Conservation (phyloP, 306 rosid species). For the Biancaea sappan region DNA sequence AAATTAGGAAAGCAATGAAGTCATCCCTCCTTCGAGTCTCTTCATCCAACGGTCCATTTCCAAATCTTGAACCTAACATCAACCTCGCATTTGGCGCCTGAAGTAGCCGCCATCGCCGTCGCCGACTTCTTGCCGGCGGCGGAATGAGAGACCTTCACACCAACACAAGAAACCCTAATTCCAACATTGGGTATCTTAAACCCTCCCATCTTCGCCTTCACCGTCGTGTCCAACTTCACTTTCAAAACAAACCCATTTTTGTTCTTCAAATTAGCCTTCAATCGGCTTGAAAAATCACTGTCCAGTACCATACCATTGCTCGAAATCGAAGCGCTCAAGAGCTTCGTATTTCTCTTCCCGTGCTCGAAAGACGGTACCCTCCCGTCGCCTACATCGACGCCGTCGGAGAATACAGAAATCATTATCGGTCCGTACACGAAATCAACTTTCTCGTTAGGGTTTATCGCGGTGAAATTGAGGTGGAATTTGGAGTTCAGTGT, state of each 20-base stretch:
- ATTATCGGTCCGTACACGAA: conserved; percentile 39
- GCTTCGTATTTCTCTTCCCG: conserved; percentile 60
- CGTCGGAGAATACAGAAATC: conserved; percentile 27
- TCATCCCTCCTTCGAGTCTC: too few species aligned
- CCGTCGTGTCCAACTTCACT: conserved; percentile 66
- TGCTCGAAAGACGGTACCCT: conserved; percentile 53
- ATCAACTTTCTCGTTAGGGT: conserved; percentile 41
- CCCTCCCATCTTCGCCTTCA: conserved; percentile 62
- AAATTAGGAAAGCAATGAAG: too few species aligned
- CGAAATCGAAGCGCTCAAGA: conserved; percentile 49
- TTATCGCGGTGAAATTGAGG: conserved; percentile 38
- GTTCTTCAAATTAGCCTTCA: conserved; percentile 60
- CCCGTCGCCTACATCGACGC: conserved; percentile 37
- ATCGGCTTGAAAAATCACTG: conserved; percentile 9
- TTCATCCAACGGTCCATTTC: conserved; percentile 73
- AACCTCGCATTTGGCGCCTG: conserved; percentile 61
- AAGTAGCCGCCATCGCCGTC: conserved; percentile 67
- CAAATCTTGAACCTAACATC: conserved; percentile 81
- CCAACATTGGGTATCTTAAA: conserved; percentile 64
- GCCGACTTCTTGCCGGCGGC: conserved; percentile 61
- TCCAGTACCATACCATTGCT: conserved; percentile 42
- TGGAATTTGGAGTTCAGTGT: conserved; percentile 42
- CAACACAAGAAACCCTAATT: conserved; percentile 67
- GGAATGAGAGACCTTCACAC: conserved; percentile 57
- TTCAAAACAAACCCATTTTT: conserved; percentile 59